Evolutionary conservation across 2,329 filamentous ascomycete genomes (phyloP).

Genomic region (Fusarium nurragi): DNA sequence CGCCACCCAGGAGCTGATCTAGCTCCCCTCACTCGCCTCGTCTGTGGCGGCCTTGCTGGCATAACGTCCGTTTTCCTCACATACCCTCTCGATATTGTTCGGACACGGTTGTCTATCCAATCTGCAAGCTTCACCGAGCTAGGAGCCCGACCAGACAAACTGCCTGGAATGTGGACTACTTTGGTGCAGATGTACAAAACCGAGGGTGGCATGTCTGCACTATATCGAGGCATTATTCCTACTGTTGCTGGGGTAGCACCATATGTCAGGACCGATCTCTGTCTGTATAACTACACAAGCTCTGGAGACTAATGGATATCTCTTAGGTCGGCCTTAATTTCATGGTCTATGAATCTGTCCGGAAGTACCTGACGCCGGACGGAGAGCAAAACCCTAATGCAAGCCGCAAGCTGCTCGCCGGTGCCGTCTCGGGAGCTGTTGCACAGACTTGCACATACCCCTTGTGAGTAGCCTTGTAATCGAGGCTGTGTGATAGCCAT

Average conservation of each 20-base stretch:
- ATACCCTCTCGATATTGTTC: conserved; percentile 97
- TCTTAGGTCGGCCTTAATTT: conserved; percentile 90
- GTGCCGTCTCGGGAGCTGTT: conserved; percentile 93
- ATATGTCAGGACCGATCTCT: conserved; percentile 68
- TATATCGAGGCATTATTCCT: conserved; percentile 95
- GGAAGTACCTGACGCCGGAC: conserved; percentile 84
- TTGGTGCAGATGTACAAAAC: conserved; percentile 86
- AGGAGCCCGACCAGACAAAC: conserved; percentile 67
- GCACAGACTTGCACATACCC: conserved; percentile 98
- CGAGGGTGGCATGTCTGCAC: conserved; percentile 83
- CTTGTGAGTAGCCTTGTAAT: conserved; percentile 70
- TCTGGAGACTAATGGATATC: conserved; percentile 4
- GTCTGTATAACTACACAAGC: background rate
- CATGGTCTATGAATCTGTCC: conserved; percentile 94
- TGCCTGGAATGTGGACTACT: conserved; percentile 93
- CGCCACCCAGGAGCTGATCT: conserved; percentile 77
- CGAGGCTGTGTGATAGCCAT: conserved; percentile 35
- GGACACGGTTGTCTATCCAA: conserved; percentile 95
- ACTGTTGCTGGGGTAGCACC: conserved; percentile 96
- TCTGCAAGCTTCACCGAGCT: conserved; percentile 92
- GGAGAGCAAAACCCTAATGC: conserved; percentile 85
- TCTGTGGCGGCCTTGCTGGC: conserved; percentile 92
- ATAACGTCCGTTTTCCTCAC: conserved; percentile 96
- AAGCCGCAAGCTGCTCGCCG: conserved; percentile 83
- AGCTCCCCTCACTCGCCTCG: conserved; percentile 75